Conservation (phyloP, 2,329 filamentous ascomycete genomes). For the Aspergillus clavatus region DNA sequence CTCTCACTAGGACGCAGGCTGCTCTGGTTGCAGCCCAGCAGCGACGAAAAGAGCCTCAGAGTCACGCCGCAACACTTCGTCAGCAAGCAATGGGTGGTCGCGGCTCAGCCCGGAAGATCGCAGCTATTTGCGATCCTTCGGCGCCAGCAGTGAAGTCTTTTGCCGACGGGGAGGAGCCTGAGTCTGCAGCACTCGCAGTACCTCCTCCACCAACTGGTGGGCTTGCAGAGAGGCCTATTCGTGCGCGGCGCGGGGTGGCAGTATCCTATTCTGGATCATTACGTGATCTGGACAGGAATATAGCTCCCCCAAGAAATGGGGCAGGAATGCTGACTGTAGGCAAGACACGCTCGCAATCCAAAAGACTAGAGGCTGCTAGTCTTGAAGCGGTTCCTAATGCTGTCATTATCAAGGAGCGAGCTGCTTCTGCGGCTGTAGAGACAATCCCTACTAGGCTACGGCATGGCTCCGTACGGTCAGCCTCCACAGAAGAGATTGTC, state of each 20-base stretch:
- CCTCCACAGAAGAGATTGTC: not conserved
- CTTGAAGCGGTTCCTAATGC: slow-evolving; percentile 15
- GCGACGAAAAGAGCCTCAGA: slow-evolving; percentile 38
- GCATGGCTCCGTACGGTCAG: slow-evolving; percentile 10
- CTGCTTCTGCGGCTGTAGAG: slow-evolving; percentile 17
- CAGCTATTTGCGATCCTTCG: slow-evolving; percentile 22
- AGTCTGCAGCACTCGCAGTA: slow-evolving; percentile 9
- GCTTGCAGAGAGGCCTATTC: slow-evolving; percentile 37
- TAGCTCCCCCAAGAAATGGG: slow-evolving; percentile 24
- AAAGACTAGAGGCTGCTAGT: slow-evolving; percentile 31
- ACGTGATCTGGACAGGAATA: slow-evolving; percentile 27
- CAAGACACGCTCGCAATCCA: slow-evolving; percentile 42
- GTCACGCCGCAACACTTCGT: slow-evolving; percentile 45
- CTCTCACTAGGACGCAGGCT: slow-evolving; percentile 34
- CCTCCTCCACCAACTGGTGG: slow-evolving; percentile 25
- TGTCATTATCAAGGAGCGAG: slow-evolving; percentile 18
- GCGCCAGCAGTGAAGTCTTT: slow-evolving; percentile 13
- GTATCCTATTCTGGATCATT: slow-evolving; percentile 32
- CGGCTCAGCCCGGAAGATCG: slow-evolving; percentile 24
- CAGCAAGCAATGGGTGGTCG: slow-evolving; percentile 40
- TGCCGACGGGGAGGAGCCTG: slow-evolving; percentile 15
- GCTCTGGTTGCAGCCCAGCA: slow-evolving; percentile 40
- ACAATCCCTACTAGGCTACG: slow-evolving; percentile 12
- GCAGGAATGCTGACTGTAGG: slow-evolving; percentile 33
- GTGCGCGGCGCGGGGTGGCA: slow-evolving; percentile 32